Evolutionary conservation across 805 yeast species (phyloP).

Genomic region (Pichia manshurica): DNA sequence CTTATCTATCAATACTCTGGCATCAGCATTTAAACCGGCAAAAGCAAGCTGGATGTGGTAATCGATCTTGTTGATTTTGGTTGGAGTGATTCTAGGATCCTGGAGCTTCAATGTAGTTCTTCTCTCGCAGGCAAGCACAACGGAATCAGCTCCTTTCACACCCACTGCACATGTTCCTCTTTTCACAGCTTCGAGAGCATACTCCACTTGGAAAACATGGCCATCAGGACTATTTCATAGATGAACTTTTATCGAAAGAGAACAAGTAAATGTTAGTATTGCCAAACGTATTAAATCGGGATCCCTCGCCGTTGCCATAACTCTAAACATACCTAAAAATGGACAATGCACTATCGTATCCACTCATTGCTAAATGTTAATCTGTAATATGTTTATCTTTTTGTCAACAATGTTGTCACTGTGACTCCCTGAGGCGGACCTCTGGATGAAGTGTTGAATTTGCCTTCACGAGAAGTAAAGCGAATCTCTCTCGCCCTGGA

Average conservation of each 20-base stretch:
- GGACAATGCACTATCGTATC: slow-evolving; percentile 98
- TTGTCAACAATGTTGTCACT: too few relatives aligned
- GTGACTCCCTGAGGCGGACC: too few relatives aligned
- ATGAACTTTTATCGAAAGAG: too few relatives aligned
- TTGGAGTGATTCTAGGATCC: slow-evolving; percentile 93
- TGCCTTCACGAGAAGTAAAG: slow-evolving; percentile 1
- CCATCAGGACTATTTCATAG: slow-evolving; percentile 76
- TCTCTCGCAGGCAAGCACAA: slow-evolving; percentile 94
- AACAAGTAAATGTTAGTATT: neutral
- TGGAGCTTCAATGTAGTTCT: slow-evolving; percentile 92
- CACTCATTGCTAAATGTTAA: slow-evolving; percentile 89
- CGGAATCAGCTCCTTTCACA: slow-evolving; percentile 82
- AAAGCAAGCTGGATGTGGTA: slow-evolving; percentile 87
- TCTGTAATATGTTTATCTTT: neutral
- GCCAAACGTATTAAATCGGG: neutral
- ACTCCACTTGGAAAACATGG: slow-evolving; percentile 97
- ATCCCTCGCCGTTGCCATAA: neutral
- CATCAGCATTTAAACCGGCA: slow-evolving; percentile 98
- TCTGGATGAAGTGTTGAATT: neutral
- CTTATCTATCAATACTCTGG: slow-evolving; percentile 87
- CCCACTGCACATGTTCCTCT: slow-evolving; percentile 99
- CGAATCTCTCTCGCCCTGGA: neutral
- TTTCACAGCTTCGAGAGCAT: slow-evolving; percentile 95
- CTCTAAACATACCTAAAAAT: slow-evolving; percentile 74
- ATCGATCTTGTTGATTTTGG: slow-evolving; percentile 88